Conservation (phyloP, 306 rosid species). For the Luffa acutangula region DNA sequence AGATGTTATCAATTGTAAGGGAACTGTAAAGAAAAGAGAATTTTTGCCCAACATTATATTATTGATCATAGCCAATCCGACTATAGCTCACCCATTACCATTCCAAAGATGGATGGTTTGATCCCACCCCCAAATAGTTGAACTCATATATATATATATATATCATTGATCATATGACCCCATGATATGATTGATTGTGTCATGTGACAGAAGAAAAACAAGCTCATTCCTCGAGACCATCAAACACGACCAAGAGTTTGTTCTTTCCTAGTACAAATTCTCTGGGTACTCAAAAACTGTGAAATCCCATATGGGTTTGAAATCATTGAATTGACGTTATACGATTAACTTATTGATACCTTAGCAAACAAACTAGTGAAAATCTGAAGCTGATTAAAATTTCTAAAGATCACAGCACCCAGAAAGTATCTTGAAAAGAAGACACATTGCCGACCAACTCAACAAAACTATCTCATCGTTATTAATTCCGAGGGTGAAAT, state of each 20-base stretch:
- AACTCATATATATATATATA: too few species aligned
- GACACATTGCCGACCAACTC: background rate
- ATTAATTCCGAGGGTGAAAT: background rate
- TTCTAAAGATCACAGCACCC: background rate
- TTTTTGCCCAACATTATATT: background rate
- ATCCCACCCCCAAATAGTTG: too few species aligned
- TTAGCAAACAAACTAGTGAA: background rate
- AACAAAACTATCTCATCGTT: background rate
- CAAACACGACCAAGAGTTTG: background rate
- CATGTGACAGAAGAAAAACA: background rate
- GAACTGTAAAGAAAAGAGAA: background rate
- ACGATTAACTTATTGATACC: too few species aligned
- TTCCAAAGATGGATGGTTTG: too few species aligned
- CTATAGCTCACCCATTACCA: too few species aligned
- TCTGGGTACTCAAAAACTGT: background rate
- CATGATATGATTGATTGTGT: background rate
- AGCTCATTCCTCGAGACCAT: background rate
- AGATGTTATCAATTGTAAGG: background rate
- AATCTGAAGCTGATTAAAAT: background rate
- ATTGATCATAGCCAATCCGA: background rate
- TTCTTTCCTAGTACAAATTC: background rate
- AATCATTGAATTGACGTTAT: too few species aligned
- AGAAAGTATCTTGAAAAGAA: background rate
- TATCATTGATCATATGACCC: background rate
- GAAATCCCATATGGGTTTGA: background rate